Conservation (phyloP, 2,329 filamentous ascomycete species). For the Xylariaceae sp. region DNA sequence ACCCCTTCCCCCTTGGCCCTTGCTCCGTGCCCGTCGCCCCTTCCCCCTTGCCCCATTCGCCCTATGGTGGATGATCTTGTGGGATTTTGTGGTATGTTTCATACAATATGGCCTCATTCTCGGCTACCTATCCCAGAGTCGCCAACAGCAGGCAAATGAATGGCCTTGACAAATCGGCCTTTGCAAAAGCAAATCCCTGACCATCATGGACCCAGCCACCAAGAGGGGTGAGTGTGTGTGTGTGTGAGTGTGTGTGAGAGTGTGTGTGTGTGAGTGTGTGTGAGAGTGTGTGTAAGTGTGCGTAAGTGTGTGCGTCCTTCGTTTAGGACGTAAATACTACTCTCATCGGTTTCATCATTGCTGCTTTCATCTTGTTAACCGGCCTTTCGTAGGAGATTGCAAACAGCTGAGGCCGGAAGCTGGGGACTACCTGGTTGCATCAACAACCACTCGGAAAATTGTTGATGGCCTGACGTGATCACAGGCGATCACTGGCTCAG, state of each 20-base stretch:
- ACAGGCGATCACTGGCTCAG: constrained; percentile 7
- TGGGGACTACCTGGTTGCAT: background rate
- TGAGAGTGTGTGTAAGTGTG: too few species aligned
- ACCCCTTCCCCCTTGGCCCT: too few species aligned
- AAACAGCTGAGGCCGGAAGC: constrained; percentile 1
- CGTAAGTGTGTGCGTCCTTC: too few species aligned
- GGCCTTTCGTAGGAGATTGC: constrained; percentile 1
- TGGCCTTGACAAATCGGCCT: background rate
- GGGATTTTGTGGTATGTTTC: background rate
- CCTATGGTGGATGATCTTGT: too few species aligned
- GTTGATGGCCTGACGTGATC: constrained; percentile 6
- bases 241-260: too few species aligned
- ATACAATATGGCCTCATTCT: background rate
- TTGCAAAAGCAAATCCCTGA: background rate
- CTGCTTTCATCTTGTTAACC: constrained; percentile 9
- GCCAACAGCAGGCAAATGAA: background rate
- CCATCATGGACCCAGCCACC: background rate
- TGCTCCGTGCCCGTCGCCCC: too few species aligned
- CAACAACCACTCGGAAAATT: constrained; percentile 16
- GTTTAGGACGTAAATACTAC: background rate
- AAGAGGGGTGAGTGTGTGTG: background rate
- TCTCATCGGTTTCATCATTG: background rate
- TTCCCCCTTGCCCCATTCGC: too few species aligned
- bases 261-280: too few species aligned
- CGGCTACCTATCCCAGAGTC: background rate